Evolutionary conservation across 2,329 filamentous ascomycete species (phyloP).

Genomic region (Neofusicoccum sp.): DNA sequence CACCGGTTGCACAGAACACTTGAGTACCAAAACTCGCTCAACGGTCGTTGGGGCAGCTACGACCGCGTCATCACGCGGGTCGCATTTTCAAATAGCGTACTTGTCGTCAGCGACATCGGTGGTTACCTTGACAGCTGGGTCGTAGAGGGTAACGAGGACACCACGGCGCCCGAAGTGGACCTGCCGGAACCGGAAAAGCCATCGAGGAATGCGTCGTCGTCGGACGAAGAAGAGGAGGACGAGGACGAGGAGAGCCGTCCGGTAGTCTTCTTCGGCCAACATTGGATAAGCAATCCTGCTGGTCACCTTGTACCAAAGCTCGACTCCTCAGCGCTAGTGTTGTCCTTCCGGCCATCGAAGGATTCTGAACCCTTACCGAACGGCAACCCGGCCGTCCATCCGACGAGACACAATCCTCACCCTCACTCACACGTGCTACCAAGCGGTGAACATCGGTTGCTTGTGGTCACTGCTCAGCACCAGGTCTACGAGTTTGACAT

Average conservation of each 20-base stretch:
- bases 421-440: slow-evolving; percentile 60
- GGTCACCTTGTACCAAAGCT: slow-evolving; percentile 53
- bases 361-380: slow-evolving; percentile 34
- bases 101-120: slow-evolving; percentile 78
- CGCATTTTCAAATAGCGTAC: slow-evolving; percentile 74
- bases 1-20: slow-evolving; percentile 39
- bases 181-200: slow-evolving; percentile 27
- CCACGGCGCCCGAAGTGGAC: slow-evolving; percentile 45
- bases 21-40: slow-evolving; percentile 41
- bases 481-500: slow-evolving; percentile 80
- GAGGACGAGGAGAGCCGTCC: slow-evolving; percentile 55
- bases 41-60: slow-evolving; percentile 74
- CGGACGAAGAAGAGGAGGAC: slow-evolving; percentile 43
- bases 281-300: slow-evolving; percentile 76
- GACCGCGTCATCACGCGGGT: slow-evolving; percentile 73
- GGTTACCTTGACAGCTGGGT: slow-evolving; percentile 89
- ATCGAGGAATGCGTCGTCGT: slow-evolving; percentile 23
- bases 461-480: slow-evolving; percentile 65
- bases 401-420: slow-evolving; percentile 54
- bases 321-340: slow-evolving; percentile 47
- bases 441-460: slow-evolving; percentile 55
- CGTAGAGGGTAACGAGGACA: slow-evolving; percentile 61
- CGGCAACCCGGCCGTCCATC: slow-evolving; percentile 52
- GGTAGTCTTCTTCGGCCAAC: slow-evolving; percentile 59
- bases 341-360: slow-evolving; percentile 48